A percentile compares a stretch with the other conserved stretches of the same genome.
phyloP scores from a whole-genome alignment of 2,329 filamentous ascomycete genomes.

The Dactylellina drechsleri region DNA sequence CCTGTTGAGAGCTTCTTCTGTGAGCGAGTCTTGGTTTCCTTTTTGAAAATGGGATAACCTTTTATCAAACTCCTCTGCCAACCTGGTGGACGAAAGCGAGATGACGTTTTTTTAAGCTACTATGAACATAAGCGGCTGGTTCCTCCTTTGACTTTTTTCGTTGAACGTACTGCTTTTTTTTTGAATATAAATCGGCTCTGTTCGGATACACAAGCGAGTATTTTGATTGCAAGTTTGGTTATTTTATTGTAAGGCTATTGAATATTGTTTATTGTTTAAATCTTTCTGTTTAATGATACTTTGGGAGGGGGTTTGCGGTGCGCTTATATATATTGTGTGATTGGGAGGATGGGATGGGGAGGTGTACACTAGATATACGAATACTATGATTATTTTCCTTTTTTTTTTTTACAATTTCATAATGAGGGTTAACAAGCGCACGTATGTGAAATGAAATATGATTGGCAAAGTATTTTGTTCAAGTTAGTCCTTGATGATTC shows the following conservation, averaged over 20 bases:
- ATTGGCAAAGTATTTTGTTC: no score
- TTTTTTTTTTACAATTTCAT: not conserved
- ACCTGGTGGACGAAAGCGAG: no score
- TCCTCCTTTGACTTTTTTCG: conserved; percentile 11
- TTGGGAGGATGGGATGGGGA: not conserved
- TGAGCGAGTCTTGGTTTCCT: no score
- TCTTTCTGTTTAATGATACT: conserved; percentile 3
- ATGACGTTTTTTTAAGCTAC: no score
- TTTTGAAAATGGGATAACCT: no score
- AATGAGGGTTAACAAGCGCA: no score
- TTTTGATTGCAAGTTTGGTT: not conserved
- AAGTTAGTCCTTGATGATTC: no score
- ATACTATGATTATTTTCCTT: not conserved
- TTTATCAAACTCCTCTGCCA: no score
- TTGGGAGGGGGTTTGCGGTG: not conserved
- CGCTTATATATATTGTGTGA: no score
- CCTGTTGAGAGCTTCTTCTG: not conserved
- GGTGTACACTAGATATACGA: not conserved
- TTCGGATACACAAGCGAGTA: conserved; percentile 7
- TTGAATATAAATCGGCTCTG: not conserved
- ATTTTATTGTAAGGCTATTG: not conserved
- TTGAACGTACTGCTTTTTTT: not conserved
- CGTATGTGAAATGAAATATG: no score
- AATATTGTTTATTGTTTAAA: not conserved
- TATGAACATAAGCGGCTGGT: not conserved